Percentiles rank a stretch among this genome's conserved stretches.
Evolutionary conservation across 1,284 basidiomycete species (phyloP).

Genomic region (Heterobasidion parviporum): DNA sequence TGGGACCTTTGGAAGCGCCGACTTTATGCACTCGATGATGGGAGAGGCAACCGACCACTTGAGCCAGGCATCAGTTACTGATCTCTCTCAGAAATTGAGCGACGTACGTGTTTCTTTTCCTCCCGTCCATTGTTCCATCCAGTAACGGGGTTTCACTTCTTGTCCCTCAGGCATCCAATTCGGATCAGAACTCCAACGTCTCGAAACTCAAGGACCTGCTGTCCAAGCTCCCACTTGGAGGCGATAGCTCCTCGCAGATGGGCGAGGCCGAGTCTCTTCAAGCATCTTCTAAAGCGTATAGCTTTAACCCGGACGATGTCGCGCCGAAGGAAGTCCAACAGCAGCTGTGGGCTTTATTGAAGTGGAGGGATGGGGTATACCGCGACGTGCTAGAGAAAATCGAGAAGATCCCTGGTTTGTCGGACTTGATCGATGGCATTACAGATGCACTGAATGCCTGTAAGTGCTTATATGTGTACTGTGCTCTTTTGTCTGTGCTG

Average conservation of each 20-base stretch:
- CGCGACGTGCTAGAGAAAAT: conserved; percentile 43
- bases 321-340: conserved; percentile 66
- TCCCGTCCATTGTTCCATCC: not conserved
- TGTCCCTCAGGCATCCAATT: conserved; percentile 21
- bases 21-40: conserved; percentile 64
- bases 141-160: not conserved
- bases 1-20: conserved; percentile 74
- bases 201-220: conserved; percentile 38
- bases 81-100: conserved; percentile 65
- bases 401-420: conserved; percentile 62
- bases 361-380: conserved; percentile 62
- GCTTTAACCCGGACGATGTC: conserved; percentile 51
- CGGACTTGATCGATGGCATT: conserved; percentile 61
- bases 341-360: conserved; percentile 59
- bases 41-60: conserved; percentile 56
- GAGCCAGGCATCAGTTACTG: conserved; percentile 74
- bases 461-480: conserved; percentile 19
- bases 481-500: conserved; percentile 27
- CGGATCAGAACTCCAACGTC: conserved; percentile 28
- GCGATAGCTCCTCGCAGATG: conserved; percentile 36
- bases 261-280: conserved; percentile 45
- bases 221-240: conserved; percentile 44
- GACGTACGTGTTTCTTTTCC: conserved; percentile 18
- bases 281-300: conserved; percentile 40
- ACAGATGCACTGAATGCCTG: conserved; percentile 58